Percentiles rank a stretch among this genome's conserved stretches.
Evolutionary conservation across 768 basidiomycete genomes (phyloP).

Genomic region (Hericium rajendrae): DNA sequence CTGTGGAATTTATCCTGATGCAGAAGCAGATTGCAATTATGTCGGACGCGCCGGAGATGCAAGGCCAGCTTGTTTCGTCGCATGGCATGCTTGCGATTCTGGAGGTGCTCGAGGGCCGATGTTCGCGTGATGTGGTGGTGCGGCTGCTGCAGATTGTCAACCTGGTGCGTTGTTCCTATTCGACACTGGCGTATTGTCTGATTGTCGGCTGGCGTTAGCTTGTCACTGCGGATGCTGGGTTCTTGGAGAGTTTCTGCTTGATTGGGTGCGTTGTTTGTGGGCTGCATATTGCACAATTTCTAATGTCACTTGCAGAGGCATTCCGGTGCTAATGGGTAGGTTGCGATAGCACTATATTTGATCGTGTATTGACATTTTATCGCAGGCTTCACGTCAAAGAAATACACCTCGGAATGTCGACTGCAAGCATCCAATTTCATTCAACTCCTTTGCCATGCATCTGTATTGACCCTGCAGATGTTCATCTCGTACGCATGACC

Average conservation of each 20-base stretch:
- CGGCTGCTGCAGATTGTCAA: constrained; percentile 87
- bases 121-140: constrained; percentile 77
- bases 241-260: constrained; percentile 91
- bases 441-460: constrained; percentile 83
- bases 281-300: not conserved
- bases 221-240: constrained; percentile 61
- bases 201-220: constrained; percentile 20
- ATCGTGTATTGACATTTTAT: not conserved
- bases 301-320: constrained; percentile 45
- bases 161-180: constrained; percentile 38
- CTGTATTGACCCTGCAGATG: constrained; percentile 93
- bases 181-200: not conserved
- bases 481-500: constrained; percentile 83
- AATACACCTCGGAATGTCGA: constrained; percentile 86
- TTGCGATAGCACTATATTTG: constrained; percentile 1
- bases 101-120: constrained; percentile 84
- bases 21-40: constrained; percentile 57
- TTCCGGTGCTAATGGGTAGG: constrained; percentile 89
- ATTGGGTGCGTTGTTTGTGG: constrained; percentile 48
- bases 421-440: constrained; percentile 95
- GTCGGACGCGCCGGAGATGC: constrained; percentile 75
- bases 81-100: constrained; percentile 95
- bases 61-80: constrained; percentile 76
- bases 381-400: constrained; percentile 87
- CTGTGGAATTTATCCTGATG: too few species aligned